These are phyloP conservation scores for Rhizophora mangle DNA, from an alignment of 345 rosid genomes.

Conservation along the genomic window DNA sequence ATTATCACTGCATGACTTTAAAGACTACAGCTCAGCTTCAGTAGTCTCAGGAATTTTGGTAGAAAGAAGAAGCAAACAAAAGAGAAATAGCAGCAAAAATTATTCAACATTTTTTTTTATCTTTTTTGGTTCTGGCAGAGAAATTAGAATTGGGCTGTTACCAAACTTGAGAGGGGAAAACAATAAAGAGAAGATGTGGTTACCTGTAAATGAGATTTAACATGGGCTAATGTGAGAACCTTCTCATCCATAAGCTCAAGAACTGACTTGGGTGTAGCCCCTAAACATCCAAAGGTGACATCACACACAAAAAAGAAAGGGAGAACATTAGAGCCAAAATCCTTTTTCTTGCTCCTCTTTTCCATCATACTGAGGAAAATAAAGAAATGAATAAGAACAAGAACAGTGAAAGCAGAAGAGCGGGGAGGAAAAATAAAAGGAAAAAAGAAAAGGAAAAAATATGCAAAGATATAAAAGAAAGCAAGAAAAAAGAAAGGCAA, in stretches of 20 bases:
- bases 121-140: neutral
- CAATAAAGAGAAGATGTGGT: neutral
- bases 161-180: neutral
- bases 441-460: neutral
- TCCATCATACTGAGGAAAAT: neutral
- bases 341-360: conserved; percentile 9
- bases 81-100: neutral
- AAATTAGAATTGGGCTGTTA: neutral
- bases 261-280: conserved; percentile 98
- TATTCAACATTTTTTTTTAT: neutral
- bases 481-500: neutral
- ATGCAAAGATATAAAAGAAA: neutral
- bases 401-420: conserved; percentile 5
- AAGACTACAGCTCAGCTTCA: neutral
- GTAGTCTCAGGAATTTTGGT: neutral
- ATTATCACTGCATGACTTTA: conserved; percentile 10
- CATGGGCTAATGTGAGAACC: conserved; percentile 99
- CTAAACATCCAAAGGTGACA: conserved; percentile 31
- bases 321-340: conserved; percentile 18
- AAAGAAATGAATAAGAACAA: conserved; percentile 3
- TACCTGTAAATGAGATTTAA: conserved; percentile 97
- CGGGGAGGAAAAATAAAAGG: neutral
- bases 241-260: conserved; percentile 99
- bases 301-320: neutral
- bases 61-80: neutral